A percentile compares a stretch with the other conserved stretches of the same genome.
Evolutionary conservation across 805 yeast genomes (phyloP).

Genomic region (Saccharomycopsis sp.): DNA sequence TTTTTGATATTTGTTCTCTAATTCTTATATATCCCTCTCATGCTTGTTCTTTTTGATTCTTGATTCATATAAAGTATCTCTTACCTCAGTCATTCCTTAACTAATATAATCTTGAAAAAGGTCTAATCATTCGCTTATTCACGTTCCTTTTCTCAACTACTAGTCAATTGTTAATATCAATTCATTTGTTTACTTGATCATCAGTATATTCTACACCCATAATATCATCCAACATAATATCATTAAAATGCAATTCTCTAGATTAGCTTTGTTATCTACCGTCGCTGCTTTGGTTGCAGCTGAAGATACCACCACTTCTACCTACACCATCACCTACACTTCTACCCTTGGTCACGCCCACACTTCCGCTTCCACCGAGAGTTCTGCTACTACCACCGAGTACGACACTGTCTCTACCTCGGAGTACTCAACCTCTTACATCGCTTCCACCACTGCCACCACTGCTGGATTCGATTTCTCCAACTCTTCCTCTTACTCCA

Average conservation of each 20-base stretch:
- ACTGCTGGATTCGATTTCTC: background rate
- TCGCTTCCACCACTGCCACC: background rate
- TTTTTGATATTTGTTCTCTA: background rate
- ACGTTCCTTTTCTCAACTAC: background rate
- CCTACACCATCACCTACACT: conserved; percentile 12
- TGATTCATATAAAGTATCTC: background rate
- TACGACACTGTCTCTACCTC: conserved; percentile 1
- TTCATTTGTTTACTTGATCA: background rate
- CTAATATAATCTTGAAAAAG: background rate
- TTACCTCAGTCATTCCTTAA: conserved; percentile 17
- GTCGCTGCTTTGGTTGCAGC: conserved; percentile 4
- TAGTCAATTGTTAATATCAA: background rate
- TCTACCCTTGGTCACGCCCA: conserved; percentile 14
- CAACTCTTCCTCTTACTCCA: background rate
- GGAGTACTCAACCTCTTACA: background rate
- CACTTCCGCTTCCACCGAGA: conserved; percentile 7
- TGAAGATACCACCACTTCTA: conserved; percentile 12
- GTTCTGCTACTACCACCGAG: background rate
- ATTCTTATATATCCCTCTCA: background rate
- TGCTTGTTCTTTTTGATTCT: background rate
- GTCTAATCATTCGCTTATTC: conserved; percentile 2
- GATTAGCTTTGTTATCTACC: background rate
- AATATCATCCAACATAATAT: background rate
- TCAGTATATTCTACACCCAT: background rate
- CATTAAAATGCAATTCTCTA: conserved; percentile 16